These are phyloP conservation scores for Sambucus nigra DNA, from an alignment of 129 eudicot genomes.

Conservation along the genomic window DNA sequence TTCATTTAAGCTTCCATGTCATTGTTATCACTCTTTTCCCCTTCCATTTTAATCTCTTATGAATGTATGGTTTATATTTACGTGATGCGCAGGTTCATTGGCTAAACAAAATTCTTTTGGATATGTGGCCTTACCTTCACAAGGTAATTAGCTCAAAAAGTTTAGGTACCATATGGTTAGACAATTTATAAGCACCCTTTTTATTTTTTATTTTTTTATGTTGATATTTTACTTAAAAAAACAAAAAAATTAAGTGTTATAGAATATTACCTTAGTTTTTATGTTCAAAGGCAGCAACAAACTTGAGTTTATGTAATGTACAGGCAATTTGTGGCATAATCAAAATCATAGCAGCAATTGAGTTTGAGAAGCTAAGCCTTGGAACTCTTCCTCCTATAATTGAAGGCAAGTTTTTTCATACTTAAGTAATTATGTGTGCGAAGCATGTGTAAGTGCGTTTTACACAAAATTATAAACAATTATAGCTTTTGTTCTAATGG, in stretches of 20 bases:
- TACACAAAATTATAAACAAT: too few relatives aligned
- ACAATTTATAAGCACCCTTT: too few relatives aligned
- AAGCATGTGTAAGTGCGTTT: too few relatives aligned
- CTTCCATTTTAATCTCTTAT: not conserved
- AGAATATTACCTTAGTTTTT: not conserved
- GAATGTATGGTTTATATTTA: constrained; percentile 3
- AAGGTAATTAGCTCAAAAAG: constrained; percentile 37
- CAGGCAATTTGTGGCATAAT: constrained; percentile 65
- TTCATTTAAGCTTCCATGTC: not conserved
- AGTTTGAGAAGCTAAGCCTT: constrained; percentile 61
- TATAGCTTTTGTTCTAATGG: not conserved
- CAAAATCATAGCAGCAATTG: constrained; percentile 55
- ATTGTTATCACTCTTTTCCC: not conserved
- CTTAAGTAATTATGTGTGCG: too few relatives aligned
- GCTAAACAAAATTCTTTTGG: constrained; percentile 55
- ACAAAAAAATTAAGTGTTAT: not conserved
- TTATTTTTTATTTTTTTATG: not conserved
- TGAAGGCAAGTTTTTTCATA: constrained; percentile 43
- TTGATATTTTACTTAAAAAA: not conserved
- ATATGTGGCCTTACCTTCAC: constrained; percentile 88
- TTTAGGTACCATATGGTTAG: constrained; percentile 5
- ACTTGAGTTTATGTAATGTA: constrained; percentile 1
- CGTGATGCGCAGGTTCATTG: constrained; percentile 63
- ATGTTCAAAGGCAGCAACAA: not conserved
- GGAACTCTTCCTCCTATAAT: constrained; percentile 85